Base-by-base conservation (phyloP, 352 stramenopile genomes). In the Phytophthora uliginosa region DNA sequence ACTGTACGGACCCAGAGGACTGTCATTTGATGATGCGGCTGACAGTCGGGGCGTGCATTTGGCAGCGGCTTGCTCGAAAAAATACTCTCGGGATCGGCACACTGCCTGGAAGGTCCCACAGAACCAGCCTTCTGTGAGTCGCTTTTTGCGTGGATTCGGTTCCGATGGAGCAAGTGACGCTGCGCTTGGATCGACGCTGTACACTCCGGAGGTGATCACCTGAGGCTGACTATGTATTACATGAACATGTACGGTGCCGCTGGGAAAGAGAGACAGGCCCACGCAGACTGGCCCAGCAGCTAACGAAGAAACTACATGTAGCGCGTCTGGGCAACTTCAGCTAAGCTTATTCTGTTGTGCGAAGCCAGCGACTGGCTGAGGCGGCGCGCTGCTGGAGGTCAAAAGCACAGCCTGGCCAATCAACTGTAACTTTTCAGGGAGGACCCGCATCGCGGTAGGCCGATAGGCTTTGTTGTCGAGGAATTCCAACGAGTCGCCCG, bases 231-330 rank as follows among this genome's bases (percentile, higher is more conserved):
- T 40, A 31, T 31, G 28, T 31, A 31, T 31, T 26, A 26, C 10
- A 51, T 51, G 45, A 26, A 51, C 45, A 51, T 4, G 45, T 73
- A 69, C 69, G 51, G 63, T 65, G 62, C 33, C 45, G 36, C 18
- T 22, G 63, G 69, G 69, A 69, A 76, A 77, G 53, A 77, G 69
- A 76, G 59, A 60, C 69, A 15, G 54, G 69, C 63, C 36, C 38
- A 58, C 36, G 42, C 13, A 40, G 56, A 15, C 58, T 54, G 38
- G 26, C 26, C 54, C 56, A 76, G 63, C 51, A 65, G 69, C 48
- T 69, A 73, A 76, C 50, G 50, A 76, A 58, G 63, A 69, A 76
- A 48, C 55, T 13, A 31, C 26, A 31, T 31, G 26, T 31, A 10
- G 4, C 40, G 28, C n/a, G 59, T 64, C 66, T 67, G 59, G 42